These are phyloP conservation scores for Zymoseptoria passerinii DNA, from an alignment of 2,329 filamentous ascomycete species.

Conservation along the genomic window DNA sequence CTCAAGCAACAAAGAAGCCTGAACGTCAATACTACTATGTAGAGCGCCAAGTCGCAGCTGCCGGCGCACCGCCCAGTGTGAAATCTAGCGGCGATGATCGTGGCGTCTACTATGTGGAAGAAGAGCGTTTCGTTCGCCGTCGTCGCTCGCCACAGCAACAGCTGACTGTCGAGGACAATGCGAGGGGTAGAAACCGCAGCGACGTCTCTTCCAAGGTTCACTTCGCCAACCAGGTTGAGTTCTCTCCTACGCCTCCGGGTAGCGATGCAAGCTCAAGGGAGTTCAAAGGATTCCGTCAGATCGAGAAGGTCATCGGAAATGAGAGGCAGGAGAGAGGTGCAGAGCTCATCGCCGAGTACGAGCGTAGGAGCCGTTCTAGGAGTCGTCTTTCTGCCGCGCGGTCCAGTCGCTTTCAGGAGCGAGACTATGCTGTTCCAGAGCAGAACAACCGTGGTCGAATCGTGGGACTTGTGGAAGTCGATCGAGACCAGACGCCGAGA, in stretches of 20 bases:
- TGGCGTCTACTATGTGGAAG: conserved; percentile 6
- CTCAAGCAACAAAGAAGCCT: neutral
- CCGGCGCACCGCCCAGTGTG: neutral
- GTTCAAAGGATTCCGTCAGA: conserved; percentile 15
- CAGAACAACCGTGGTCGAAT: conserved; percentile 1
- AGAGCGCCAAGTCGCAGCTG: conserved; percentile 5
- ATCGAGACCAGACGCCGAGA: conserved; percentile 1
- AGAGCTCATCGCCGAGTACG: conserved; percentile 17
- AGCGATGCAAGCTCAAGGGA: conserved; percentile 25
- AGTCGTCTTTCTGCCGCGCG: conserved; percentile 7
- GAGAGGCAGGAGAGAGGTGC: conserved; percentile 11
- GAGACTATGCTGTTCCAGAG: neutral
- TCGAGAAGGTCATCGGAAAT: conserved; percentile 1
- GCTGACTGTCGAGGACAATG: neutral
- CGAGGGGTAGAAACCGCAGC: neutral
- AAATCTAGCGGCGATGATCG: neutral
- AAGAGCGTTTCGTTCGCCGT: conserved; percentile 6
- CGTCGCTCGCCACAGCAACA: conserved; percentile 1
- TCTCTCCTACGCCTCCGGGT: conserved; percentile 27
- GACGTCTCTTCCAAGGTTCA: conserved; percentile 22
- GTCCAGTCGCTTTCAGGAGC: conserved; percentile 7
- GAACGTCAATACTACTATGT: conserved; percentile 13
- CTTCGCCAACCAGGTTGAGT: conserved; percentile 27
- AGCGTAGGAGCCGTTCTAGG: conserved; percentile 17
- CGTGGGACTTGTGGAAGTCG: conserved; percentile 1